These are phyloP conservation scores for Podaxis sp. DNA, from an alignment of 768 basidiomycete species.

Conservation along the genomic window DNA sequence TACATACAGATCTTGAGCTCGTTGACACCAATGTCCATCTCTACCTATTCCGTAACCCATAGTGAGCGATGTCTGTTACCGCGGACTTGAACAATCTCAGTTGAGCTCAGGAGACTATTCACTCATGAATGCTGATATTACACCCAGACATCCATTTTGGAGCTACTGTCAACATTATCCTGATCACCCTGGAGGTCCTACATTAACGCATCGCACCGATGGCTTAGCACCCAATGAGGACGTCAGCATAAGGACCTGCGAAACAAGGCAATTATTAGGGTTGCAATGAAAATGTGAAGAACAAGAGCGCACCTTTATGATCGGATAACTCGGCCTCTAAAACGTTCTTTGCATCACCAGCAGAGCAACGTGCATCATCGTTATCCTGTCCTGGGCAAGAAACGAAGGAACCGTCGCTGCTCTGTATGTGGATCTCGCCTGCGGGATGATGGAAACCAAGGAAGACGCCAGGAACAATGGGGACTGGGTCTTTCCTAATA, in stretches of 20 bases:
- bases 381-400: slow-evolving; percentile 50
- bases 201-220: no score
- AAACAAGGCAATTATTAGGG: background rate
- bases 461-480: slow-evolving; percentile 48
- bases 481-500: slow-evolving; percentile 35
- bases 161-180: no score
- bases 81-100: no score
- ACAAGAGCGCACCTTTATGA: slow-evolving; percentile 31
- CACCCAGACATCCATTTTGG: no score
- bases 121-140: no score
- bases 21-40: no score
- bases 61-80: no score
- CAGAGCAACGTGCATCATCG: slow-evolving; percentile 47
- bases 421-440: slow-evolving; percentile 53
- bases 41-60: no score
- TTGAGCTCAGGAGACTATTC: no score
- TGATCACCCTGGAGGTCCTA: no score
- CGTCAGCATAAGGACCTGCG: slow-evolving; percentile 9
- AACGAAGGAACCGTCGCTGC: slow-evolving; percentile 28
- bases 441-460: slow-evolving; percentile 47
- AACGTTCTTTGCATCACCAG: slow-evolving; percentile 49
- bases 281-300: background rate
- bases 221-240: background rate
- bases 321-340: slow-evolving; percentile 41
- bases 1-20: no score